Conservation (phyloP, 192 early-diverging fungal genomes). For the Backusella tuberculispora region DNA sequence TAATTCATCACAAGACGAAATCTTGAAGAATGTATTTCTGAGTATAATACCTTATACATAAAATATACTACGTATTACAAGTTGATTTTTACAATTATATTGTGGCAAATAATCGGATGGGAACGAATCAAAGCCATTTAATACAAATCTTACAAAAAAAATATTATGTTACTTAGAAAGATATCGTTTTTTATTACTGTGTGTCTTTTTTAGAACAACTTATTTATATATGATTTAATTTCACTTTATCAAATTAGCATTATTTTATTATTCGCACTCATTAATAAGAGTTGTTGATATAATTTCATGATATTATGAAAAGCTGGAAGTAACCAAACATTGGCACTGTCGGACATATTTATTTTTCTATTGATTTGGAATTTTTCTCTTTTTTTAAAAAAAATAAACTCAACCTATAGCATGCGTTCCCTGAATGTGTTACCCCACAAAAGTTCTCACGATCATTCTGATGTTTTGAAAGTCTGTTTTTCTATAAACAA, state of each 20-base stretch:
- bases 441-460: neutral
- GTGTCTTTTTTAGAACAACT: no score
- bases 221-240: no score
- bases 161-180: neutral
- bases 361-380: neutral
- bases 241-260: no score
- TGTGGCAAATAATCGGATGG: neutral
- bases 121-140: neutral
- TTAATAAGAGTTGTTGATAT: no score
- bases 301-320: no score
- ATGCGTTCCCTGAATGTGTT: neutral
- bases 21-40: neutral
- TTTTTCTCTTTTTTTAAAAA: slow-evolving; percentile 11
- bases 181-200: no score
- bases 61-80: neutral
- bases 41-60: neutral
- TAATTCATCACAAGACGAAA: neutral
- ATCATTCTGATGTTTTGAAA: neutral
- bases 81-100: neutral
- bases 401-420: neutral
- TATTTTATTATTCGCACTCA: no score
- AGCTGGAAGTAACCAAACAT: neutral
- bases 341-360: neutral
- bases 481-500: neutral
- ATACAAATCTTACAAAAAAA: neutral